Evolutionary conservation across 345 rosid species (phyloP), one percentile per base, ranked within the genome.

Genomic region (Syzygium aqueum): DNA sequence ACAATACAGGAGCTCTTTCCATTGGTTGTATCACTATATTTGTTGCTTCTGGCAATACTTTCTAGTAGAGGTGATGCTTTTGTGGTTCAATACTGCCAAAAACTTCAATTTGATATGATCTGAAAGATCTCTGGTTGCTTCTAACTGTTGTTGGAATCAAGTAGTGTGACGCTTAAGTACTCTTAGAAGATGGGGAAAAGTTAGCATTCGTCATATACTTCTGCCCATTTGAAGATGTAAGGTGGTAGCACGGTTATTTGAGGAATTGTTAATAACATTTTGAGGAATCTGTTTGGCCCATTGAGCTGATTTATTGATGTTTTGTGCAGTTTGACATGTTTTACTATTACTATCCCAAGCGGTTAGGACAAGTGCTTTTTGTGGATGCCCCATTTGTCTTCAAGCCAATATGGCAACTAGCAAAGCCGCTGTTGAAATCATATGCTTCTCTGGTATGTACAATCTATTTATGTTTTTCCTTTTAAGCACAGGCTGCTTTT

Each of bases 341-440:
- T 87, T 95, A 97, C 93, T 94, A 89, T 90, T 97, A 97, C 87
- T 94, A 97, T 90, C 99, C 99, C 46, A 96, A 92, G 92, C 95
- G 98, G 85, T 89, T 97, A 91, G 94, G 93, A 33, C 92, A 96
- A 91, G 98, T 96, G 59, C 98, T 95, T 85, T 95, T 96, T 84
- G 98, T 97, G 86, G 99, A 95, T 86, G 98, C 99, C 87, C 98
- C 99, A 33, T 95, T 96, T 43, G 84, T 96, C 85, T 97, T 96
- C 91, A 86, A 92, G 93, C 98, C 98, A 85, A 89, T 96, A 85
- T 97, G 99, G 99, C 93, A 95, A 88, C 84, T 95, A 49, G 91
- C 90, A 80, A 96, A 95, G 95, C 99, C 99, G 27, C 87, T 94
- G 89, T 30, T 95, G 88, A 95, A 93, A 90, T 92, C 94, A 23